Base-by-base conservation (phyloP, 2,329 filamentous ascomycete genomes). In the Aspergillus caelatus region DNA sequence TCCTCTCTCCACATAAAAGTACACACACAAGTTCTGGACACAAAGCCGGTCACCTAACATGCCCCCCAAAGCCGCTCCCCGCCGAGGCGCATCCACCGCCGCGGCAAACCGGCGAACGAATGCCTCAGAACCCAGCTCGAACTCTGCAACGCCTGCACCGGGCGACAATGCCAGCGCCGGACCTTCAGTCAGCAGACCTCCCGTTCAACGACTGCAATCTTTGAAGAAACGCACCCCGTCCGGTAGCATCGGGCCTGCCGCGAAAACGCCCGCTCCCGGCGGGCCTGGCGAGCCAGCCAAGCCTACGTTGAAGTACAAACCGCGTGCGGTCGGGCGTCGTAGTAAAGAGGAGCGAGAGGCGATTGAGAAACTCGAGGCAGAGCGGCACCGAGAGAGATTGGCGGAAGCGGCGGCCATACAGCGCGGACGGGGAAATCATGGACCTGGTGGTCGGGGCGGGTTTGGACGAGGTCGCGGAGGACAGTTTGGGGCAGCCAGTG, bases 291-390 rank as follows among this genome's bases (percentile, higher is more conserved):
- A 77, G 53, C 64, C 74, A 1, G 66, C 73, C 2, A 80, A 79
- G 61, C 78, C 78, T 8, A 72, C 72, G 2, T 67, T 82, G 36
- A 82, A 81, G 65, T 80, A 78, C 61, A 75, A 80, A 65, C 81
- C 81, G 5, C 79, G 78, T 56, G 74, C 76, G 2, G 75, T 78
- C 9, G 70, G 66, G 8, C 80, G 80, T 14, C 77, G 79, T 55
- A 80, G 77, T 65, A 81, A 82, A 68, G 79, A 79, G 62, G 80
- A 82, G 67, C 78, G 80, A 64, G 80, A 82, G 48, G 78, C 76
- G 11, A 75, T 78, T 1, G 77, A 80, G 70, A 76, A 74, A 57
- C 68, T 78, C 9, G 81, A 83, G 68, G 77, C 76, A 54, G 74
- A 81, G 68, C 74, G 79, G 28, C 59, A 77, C 45, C 74, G 73